Percentiles rank a stretch among this genome's conserved stretches.
Conservation (phyloP, 306 rosid genomes). For the Argentina anserina region DNA sequence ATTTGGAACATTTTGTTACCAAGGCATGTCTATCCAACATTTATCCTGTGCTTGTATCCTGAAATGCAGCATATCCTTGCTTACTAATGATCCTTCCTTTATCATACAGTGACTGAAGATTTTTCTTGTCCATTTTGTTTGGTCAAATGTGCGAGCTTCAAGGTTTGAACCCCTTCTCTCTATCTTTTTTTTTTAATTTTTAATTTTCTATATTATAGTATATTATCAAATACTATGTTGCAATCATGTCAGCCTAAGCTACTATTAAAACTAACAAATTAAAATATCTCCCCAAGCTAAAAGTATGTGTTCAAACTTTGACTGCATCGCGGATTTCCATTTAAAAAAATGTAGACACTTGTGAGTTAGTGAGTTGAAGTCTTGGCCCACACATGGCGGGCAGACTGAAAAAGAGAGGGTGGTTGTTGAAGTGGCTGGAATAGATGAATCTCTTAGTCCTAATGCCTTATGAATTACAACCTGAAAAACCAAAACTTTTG, state of each 20-base stretch:
- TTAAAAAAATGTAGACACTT: background rate
- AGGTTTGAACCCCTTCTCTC: slow-evolving; percentile 45
- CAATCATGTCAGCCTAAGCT: background rate
- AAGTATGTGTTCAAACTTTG: no score
- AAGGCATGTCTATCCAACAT: background rate
- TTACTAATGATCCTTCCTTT: slow-evolving; percentile 16
- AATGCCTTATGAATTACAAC: background rate
- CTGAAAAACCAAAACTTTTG: slow-evolving; percentile 12
- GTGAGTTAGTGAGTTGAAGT: background rate
- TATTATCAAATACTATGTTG: background rate
- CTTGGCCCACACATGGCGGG: background rate
- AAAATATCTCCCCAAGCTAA: no score
- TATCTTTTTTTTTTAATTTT: slow-evolving; percentile 1
- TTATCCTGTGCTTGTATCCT: background rate
- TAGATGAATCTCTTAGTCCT: background rate
- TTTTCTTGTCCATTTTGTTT: slow-evolving; percentile 83
- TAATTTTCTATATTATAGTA: background rate
- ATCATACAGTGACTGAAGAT: slow-evolving; percentile 68
- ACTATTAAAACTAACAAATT: background rate
- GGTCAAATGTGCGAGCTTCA: slow-evolving; percentile 63
- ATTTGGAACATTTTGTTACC: background rate
- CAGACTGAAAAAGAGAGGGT: background rate
- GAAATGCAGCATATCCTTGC: background rate
- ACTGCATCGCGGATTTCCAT: no score
- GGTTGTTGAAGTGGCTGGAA: background rate